Base-by-base conservation (phyloP, 805 yeast genomes). In the Zygoascus bituminiphila region DNA sequence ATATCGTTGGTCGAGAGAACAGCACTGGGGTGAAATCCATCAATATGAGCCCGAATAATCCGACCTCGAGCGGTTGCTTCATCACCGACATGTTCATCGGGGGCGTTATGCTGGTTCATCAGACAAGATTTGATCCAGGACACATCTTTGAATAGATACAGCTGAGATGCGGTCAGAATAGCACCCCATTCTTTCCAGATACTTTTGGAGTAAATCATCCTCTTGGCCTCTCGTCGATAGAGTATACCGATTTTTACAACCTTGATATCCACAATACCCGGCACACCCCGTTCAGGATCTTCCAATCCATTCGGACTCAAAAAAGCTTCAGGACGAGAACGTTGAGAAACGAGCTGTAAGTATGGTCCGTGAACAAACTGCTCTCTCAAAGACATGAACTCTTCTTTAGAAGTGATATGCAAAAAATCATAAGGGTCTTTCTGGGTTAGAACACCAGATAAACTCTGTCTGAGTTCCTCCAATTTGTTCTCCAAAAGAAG, bases 141-240 rank as follows among this genome's bases (percentile, higher is more conserved):
- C 1, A 60, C 58, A 45, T 69, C 69, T 45, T 67, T 66, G 56
- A 70, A 70, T 31, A 70, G 54, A 47, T 70, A 70, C 4, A 71
- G 62, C 45, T 67, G 67, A 6, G 72, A 64, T 9, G 66, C 61
- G 1, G 75, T 71, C 31, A 70, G 57, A 10, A 70, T 56, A 0
- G 66, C 71, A 8, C 75, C 75, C 69, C 71, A 69, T 42, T 67
- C 69, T 20, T 63, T 60, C 70, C 69, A 66, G 7, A 56, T 53
- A 4, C 56, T 56, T 45, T 56, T 61, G n/a, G 61, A 58, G 20
- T 57, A 60, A 17, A 57, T 44, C 54, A 57, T 54, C 40, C 63
- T 57, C 50, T 61, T 64, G 23, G 55, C 56, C 51, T 70, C 73
- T 9, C 64, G 59, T 10, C 69, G 54, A 21, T 54, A 56, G 5